Conservation (phyloP, 352 stramenopile genomes). For the Globisporangium barbulae region DNA sequence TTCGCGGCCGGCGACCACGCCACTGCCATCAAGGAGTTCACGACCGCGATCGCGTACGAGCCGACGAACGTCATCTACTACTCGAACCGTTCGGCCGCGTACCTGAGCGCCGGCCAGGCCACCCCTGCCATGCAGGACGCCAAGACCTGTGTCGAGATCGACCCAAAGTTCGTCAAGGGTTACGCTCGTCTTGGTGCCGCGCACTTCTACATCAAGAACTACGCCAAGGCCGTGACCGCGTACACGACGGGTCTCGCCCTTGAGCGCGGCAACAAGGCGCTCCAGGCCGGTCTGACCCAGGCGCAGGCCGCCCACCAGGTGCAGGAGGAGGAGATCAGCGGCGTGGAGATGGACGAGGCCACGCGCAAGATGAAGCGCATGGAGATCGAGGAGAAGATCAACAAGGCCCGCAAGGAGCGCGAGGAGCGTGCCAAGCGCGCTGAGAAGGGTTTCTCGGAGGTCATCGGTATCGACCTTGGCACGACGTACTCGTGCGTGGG, state of each 20-base stretch:
- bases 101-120: conserved; percentile 75
- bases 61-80: conserved; percentile 86
- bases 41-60: conserved; percentile 81
- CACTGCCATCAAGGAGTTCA: conserved; percentile 88
- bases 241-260: conserved; percentile 79
- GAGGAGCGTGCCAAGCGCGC: conserved; percentile 81
- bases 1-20: conserved; percentile 75
- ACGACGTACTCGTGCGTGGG: conserved; percentile 94
- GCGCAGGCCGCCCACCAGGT: conserved; percentile 80
- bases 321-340: conserved; percentile 80
- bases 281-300: conserved; percentile 80
- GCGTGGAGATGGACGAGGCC: conserved; percentile 86
- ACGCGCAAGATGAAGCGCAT: conserved; percentile 90
- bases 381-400: conserved; percentile 89
- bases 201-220: conserved; percentile 89
- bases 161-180: conserved; percentile 84
- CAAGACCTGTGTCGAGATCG: conserved; percentile 84
- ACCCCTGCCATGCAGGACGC: conserved; percentile 81
- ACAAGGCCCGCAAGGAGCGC: conserved; percentile 84
- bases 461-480: conserved; percentile 87
- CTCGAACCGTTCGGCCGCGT: conserved; percentile 86
- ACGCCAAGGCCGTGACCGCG: conserved; percentile 78
- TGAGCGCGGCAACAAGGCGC: conserved; percentile 83
- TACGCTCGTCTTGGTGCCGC: conserved; percentile 82
- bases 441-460: conserved; percentile 82